Base-by-base conservation (phyloP, 202 grass and related monocot species). In the Brachypodium distachyon region DNA sequence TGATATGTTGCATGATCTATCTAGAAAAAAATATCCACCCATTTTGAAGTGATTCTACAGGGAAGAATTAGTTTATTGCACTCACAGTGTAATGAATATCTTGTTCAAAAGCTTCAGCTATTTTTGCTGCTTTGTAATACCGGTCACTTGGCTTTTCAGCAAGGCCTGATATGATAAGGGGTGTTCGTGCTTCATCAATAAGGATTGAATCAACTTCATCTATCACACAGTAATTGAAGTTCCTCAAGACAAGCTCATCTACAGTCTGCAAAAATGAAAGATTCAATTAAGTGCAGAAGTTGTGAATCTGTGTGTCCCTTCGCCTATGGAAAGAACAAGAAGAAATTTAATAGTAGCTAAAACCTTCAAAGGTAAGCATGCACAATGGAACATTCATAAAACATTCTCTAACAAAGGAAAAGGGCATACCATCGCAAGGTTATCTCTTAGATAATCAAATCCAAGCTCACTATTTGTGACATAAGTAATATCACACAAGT, bases 131-230 rank as follows among this genome's bases (percentile, higher is more conserved):
- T 79, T 98, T 94, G 65, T 85, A 94, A 79, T 98, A 98, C 73
- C 89, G 84, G 61, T 98, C 91, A 55, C 95, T 94, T 72, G 95
- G 91, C 76, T 92, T 98, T 72, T 94, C 91, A 82, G 91, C 91
- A 52, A 94, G 82, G 49, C 91, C 95, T 14, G 95, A 98, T 76
- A 98, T 94, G 79, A 98, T 98, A 79, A 94, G 89, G 74, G 95
- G 95, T 18, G 95, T 98, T 74, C 95, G 91, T 72, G 95, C 95
- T 88, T 98, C 95, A 84, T 98, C 95, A 84, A 98, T 92, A 74
- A 98, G 87, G 74, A 98, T 98, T 39, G 95, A 98, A 92, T 98
- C 95, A 87, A 98, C 95, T 94, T 98, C 95, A 84, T 98, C 95
- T 84, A 98, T 92, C 70, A 94, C 91, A 90, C 95, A 98, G 59